Evolutionary conservation across 306 rosid species (phyloP).

Genomic region (Canavalia gladiata): DNA sequence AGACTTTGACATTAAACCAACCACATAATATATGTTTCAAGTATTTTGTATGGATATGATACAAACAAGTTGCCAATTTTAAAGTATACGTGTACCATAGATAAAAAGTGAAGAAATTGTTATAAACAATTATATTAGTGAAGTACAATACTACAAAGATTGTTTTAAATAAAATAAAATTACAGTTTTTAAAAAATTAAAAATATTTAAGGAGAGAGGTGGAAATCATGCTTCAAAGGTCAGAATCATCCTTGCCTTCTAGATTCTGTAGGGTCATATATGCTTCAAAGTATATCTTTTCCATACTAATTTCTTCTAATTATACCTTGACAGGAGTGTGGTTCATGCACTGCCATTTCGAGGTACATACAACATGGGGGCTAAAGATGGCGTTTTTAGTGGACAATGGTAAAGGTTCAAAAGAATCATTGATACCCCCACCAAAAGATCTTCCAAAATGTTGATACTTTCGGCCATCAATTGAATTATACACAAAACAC

Average conservation of each 20-base stretch:
- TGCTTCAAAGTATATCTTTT: not conserved
- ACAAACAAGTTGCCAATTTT: no score
- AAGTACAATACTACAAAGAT: no score
- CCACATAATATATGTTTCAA: no score
- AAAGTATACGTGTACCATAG: no score
- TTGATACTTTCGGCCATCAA: slow-evolving; percentile 23
- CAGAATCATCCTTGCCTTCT: not conserved
- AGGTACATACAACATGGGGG: slow-evolving; percentile 95
- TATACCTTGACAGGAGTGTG: slow-evolving; percentile 68
- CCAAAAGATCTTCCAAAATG: slow-evolving; percentile 88
- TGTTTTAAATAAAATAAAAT: no score
- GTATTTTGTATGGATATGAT: no score
- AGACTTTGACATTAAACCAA: no score
- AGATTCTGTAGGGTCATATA: not conserved
- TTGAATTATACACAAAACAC: not conserved
- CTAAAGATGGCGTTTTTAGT: slow-evolving; percentile 91
- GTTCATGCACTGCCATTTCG: slow-evolving; percentile 92
- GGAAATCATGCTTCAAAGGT: not conserved
- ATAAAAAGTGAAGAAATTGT: no score
- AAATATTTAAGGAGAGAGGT: not conserved
- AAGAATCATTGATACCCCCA: slow-evolving; percentile 72
- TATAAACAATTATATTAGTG: no score
- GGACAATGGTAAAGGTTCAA: slow-evolving; percentile 86
- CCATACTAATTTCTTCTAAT: not conserved
- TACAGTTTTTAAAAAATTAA: not conserved